phyloP scores from a whole-genome alignment of 495 filamentous ascomycete genomes.

The Penicillium maclennaniae region DNA sequence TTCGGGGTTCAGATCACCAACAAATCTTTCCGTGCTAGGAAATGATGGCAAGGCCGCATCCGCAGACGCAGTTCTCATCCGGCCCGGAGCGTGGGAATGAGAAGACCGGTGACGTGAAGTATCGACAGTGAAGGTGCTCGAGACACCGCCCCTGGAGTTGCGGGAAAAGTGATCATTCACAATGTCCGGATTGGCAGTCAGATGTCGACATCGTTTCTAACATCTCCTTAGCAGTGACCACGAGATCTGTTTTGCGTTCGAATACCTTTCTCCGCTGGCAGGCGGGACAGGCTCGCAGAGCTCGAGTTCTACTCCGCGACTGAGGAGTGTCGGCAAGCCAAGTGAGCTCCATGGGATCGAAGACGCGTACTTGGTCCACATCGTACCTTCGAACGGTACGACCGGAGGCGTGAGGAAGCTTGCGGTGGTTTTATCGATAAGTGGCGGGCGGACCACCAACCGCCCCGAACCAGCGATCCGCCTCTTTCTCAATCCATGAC shows the following conservation, averaged over 20 bases:
- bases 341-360: slow-evolving; percentile 32
- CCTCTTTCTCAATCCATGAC: not conserved
- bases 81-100: not conserved
- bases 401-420: not conserved
- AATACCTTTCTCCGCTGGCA: slow-evolving; percentile 38
- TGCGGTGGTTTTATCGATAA: slow-evolving; percentile 11
- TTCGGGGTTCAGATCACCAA: slow-evolving; percentile 49
- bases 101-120: not conserved
- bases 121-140: not conserved
- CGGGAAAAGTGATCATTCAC: slow-evolving; percentile 6
- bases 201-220: slow-evolving; percentile 39
- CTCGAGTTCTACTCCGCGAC: slow-evolving; percentile 32
- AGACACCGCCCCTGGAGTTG: not conserved
- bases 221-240: not conserved
- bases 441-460: not conserved
- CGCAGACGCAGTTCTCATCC: slow-evolving; percentile 5
- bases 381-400: not conserved
- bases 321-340: slow-evolving; percentile 38
- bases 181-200: slow-evolving; percentile 15
- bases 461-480: not conserved
- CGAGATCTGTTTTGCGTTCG: not conserved
- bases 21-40: slow-evolving; percentile 35
- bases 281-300: slow-evolving; percentile 31
- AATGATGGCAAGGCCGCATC: slow-evolving; percentile 8
- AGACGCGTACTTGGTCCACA: not conserved